Evolutionary conservation across 768 basidiomycete species (phyloP), one percentile per base, ranked within the genome.

Genomic region (Lactarius quietus): DNA sequence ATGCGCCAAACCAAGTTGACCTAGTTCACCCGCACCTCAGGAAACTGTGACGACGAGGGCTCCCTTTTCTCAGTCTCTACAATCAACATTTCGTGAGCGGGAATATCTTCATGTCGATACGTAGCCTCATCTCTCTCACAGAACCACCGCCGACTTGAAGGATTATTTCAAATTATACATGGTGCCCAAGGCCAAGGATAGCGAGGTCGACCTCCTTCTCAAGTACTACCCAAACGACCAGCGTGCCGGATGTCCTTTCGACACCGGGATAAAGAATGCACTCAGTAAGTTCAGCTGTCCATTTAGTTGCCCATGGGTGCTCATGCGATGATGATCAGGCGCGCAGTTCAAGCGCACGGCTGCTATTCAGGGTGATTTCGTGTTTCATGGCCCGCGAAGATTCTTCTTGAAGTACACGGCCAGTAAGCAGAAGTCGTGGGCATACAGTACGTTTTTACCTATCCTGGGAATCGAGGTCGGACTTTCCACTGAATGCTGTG

Each of bases 21-120:
- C 1, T 48, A 69, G 23, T 61, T 54, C 33, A 61, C 33, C 9
- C 20, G 52, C 20, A 33, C 68, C 29, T 3, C 39, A 79, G 83
- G 83, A 20, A 79, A 84, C 67, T 79, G 78, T 65, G 83, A 86
- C 57, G 86, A 87, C 58, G 86, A 88, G 71, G 86, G 85, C 8
- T 84, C 85, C 1, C 57, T 76, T 2, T 78, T 78, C 69, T 64
- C 76, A 0, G n/a, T 76, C 8, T 48, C 68, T 1, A 69, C 53
- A 0, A 28, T 59, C 9, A 76, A 77, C 61, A 67, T 78, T 41
- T 71, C 74, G 77, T 77, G 64, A 3, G 73, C 58, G 23, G 35
- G 57, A 51, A 52, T 6, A 15, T 15, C 18, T 26, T 1, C 12
- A n/a, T 23, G 29, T 31, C 7, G 33, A 5, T 43, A 6, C 28